A percentile compares a stretch with the other conserved stretches of the same genome.
phyloP scores from a whole-genome alignment of 805 yeast species.

The Zygosaccharomyces siamensis region DNA sequence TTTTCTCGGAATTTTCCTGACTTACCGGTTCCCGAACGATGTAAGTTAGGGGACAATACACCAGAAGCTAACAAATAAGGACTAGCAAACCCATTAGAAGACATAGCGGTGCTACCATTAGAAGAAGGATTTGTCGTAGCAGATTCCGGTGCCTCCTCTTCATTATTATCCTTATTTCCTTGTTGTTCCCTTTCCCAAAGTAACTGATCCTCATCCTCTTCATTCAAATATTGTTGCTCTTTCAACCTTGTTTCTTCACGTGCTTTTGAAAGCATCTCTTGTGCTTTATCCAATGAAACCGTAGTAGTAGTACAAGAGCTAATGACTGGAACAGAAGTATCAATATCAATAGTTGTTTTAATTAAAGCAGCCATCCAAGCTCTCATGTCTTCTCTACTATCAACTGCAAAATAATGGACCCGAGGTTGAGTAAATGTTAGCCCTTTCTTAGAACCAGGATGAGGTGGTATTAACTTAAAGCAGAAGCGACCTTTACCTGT shows the following conservation, averaged over 20 bases:
- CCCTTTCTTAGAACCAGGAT: slow-evolving; percentile 94
- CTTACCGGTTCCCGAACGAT: slow-evolving; percentile 8
- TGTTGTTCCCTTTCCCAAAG: slow-evolving; percentile 32
- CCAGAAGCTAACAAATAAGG: slow-evolving; percentile 68
- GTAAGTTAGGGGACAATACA: slow-evolving; percentile 45
- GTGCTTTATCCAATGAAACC: slow-evolving; percentile 79
- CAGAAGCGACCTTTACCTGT: slow-evolving; percentile 93
- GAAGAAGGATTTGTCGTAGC: slow-evolving; percentile 13
- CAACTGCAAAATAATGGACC: slow-evolving; percentile 94
- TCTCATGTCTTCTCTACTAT: slow-evolving; percentile 84
- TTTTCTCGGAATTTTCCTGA: slow-evolving; percentile 10
- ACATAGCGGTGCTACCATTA: slow-evolving; percentile 23
- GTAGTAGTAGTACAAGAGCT: slow-evolving; percentile 96
- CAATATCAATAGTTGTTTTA: slow-evolving; percentile 94
- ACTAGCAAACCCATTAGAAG: slow-evolving; percentile 52
- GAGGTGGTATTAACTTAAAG: slow-evolving; percentile 92
- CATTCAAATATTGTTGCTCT: slow-evolving; percentile 38
- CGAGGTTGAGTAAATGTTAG: slow-evolving; percentile 94
- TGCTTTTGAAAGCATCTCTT: slow-evolving; percentile 76
- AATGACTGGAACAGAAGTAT: slow-evolving; percentile 85
- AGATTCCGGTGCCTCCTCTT: slow-evolving; percentile 18
- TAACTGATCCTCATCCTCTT: slow-evolving; percentile 29
- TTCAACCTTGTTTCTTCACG: slow-evolving; percentile 64
- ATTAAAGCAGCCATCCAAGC: slow-evolving; percentile 91
- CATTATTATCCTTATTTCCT: slow-evolving; percentile 13